phyloP scores from a whole-genome alignment of 257 asterid genomes.

The Nicotiana obtusifolia region DNA sequence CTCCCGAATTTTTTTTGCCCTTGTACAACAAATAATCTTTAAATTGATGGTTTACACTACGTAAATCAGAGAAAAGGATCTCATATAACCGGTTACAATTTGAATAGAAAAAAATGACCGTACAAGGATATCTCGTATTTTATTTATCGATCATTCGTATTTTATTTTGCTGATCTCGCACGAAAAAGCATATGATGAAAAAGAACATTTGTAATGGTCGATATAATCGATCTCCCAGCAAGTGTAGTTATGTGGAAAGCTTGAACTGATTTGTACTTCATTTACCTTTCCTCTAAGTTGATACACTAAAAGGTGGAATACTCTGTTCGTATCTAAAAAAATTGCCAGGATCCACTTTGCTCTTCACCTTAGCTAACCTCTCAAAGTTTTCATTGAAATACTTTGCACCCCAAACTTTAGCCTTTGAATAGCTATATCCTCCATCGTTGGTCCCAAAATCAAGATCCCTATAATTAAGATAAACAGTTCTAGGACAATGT shows the following conservation, averaged over 20 bases:
- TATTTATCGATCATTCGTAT: neutral
- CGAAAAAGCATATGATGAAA: too few species aligned
- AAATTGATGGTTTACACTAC: too few species aligned
- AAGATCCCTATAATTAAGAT: conserved; percentile 30
- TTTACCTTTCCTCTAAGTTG: neutral
- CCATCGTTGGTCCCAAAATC: conserved; percentile 19
- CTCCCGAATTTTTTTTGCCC: too few species aligned
- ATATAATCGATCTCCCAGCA: neutral
- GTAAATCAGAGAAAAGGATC: neutral
- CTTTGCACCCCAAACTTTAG: conserved; percentile 24
- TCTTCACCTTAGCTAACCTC: conserved; percentile 24
- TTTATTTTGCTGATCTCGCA: neutral
- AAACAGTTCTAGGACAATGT: conserved; percentile 15
- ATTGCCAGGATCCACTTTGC: conserved; percentile 22
- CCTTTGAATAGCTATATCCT: conserved; percentile 12
- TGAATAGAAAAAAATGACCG: too few species aligned
- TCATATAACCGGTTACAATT: neutral
- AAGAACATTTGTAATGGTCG: neutral
- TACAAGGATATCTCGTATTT: neutral
- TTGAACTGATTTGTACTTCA: neutral
- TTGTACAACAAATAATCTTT: too few species aligned
- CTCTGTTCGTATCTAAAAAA: conserved; percentile 29
- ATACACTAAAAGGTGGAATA: conserved; percentile 12
- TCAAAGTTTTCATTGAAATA: conserved; percentile 17
- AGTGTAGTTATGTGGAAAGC: neutral